Base-by-base conservation (phyloP, 2,329 filamentous ascomycete genomes). In the Alternaria incomplexa region DNA sequence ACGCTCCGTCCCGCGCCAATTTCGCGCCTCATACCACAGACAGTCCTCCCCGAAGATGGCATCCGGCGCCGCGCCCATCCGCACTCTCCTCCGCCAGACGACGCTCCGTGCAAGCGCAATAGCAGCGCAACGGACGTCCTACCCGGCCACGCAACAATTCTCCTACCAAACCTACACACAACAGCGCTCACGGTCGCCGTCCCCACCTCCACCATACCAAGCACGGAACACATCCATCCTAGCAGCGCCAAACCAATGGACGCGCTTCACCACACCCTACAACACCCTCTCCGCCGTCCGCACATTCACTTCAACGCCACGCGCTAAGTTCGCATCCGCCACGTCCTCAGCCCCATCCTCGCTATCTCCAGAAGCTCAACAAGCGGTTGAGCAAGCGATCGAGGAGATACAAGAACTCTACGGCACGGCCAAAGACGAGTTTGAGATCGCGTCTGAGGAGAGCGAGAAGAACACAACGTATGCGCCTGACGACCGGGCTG, bases 391-490 rank as follows among this genome's bases (percentile, higher is more conserved):
- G 12, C 65, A 71, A 13, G 67, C 69, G 8, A 78, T 80, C 6
- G 78, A 80, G 44, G 66, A 75, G 17, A 79, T 80, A 3, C 66
- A 67, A 23, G 79, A 80, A n/a, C 58, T 80, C 67, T 80, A 80
- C 58, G 77, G 73, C 32, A 80, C 77, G 0, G 79, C 79, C 23
- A 75, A 71, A 40, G 79, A 80, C 67, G 79, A 81, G 73, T 85
- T 85, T 68, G 83, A 86, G 59, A 85, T 85, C 30, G 84, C 84
- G 28, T 78, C 80, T 58, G 84, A 86, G 63, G 84, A 85, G 70
- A 85, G 83, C 17, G 80, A 83, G 65, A 86, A 85, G 76, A 83
- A 84, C 61, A 85, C 84, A 11, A 83, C 86, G 30, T 88, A 88
- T 73, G 86, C 86, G 2, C 80, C 83, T 17, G 85, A 85, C 25